These are phyloP conservation scores for Athelia psychrophila DNA, from an alignment of 1,284 basidiomycete species.

Conservation along the genomic window DNA sequence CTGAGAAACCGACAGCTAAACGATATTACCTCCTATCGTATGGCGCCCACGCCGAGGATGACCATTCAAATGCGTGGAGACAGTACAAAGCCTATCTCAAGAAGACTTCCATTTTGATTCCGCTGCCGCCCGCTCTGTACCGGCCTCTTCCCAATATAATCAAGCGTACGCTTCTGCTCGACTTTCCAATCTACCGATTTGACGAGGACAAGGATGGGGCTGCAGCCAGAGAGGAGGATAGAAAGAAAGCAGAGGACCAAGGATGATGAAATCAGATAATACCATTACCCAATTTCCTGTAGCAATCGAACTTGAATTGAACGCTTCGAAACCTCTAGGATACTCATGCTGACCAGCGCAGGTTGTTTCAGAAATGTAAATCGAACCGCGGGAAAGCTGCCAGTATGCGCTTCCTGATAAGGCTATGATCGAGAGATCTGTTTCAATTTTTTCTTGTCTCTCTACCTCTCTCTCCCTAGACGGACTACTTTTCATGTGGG, in stretches of 20 bases:
- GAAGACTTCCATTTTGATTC: conserved; percentile 66
- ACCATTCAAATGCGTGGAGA: conserved; percentile 41
- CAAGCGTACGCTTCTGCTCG: conserved; percentile 60
- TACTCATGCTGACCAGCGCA: conserved; percentile 37
- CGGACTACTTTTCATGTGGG: conserved; percentile 6
- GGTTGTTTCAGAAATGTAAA: conserved; percentile 53
- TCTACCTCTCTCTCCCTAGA: not conserved
- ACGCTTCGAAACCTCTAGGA: conserved; percentile 10
- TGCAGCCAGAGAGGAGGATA: conserved; percentile 40
- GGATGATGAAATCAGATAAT: not conserved
- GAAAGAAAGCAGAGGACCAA: conserved; percentile 6
- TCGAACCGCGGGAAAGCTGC: no score
- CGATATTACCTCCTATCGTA: conserved; percentile 62
- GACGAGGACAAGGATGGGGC: conserved; percentile 51
- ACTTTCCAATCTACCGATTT: conserved; percentile 64
- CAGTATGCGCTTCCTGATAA: not conserved
- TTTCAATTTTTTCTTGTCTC: conserved; percentile 6
- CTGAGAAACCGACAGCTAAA: conserved; percentile 70
- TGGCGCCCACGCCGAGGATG: conserved; percentile 28
- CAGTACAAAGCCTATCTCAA: conserved; percentile 55
- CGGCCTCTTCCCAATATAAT: conserved; percentile 48
- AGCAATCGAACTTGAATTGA: not conserved
- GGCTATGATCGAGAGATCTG: conserved; percentile 18
- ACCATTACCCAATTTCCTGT: no score
- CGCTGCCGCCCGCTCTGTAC: conserved; percentile 62